These are phyloP conservation scores for Sechiopsis laciniata DNA, from an alignment of 306 rosid genomes.

Conservation along the genomic window DNA sequence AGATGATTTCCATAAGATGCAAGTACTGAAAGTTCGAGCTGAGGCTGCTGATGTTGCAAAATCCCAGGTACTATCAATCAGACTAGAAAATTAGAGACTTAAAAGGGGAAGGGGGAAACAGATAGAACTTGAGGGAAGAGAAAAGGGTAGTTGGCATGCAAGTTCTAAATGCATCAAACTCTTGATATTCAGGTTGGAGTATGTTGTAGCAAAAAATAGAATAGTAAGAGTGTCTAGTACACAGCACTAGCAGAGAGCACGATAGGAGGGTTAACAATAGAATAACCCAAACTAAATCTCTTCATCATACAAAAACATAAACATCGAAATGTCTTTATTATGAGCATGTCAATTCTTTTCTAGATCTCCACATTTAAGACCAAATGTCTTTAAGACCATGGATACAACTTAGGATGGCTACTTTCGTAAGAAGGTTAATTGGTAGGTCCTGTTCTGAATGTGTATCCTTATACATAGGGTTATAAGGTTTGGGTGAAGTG, in stretches of 20 bases:
- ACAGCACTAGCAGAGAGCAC: neutral
- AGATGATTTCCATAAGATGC: conserved; percentile 80
- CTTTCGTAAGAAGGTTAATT: neutral
- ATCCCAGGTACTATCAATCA: conserved; percentile 61
- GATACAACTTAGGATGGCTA: neutral
- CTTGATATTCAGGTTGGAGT: neutral
- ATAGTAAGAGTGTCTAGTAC: neutral
- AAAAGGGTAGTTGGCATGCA: neutral
- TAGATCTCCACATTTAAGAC: neutral
- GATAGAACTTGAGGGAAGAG: neutral
- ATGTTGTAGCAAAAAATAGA: neutral
- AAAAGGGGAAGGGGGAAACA: neutral
- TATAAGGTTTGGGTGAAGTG: neutral
- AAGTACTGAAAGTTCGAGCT: conserved; percentile 63
- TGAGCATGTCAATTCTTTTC: neutral
- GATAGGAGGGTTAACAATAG: neutral
- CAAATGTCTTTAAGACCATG: neutral
- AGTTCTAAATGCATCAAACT: conserved; percentile 6
- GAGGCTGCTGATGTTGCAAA: conserved; percentile 97
- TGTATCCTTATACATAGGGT: neutral
- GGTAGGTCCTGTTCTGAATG: neutral
- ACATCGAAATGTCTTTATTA: neutral
- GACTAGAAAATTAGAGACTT: neutral
- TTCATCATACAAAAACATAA: neutral
- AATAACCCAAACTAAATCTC: neutral